Conservation (phyloP, 345 rosid genomes). For the Melaleuca alternifolia region DNA sequence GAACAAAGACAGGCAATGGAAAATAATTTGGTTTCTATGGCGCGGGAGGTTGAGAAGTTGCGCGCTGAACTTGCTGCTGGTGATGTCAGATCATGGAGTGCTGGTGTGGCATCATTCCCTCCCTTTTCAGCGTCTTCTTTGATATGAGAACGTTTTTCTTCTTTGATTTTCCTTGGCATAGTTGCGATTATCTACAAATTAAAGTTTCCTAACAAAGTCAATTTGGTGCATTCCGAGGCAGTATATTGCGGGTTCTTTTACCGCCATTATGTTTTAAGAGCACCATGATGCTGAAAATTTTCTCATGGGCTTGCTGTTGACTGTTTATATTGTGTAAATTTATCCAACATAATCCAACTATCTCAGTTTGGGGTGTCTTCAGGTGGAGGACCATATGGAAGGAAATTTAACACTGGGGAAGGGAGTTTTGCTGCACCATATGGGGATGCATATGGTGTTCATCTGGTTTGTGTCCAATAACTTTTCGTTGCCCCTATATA, state of each 20-base stretch:
- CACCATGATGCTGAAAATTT: neutral
- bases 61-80: conserved; percentile 65
- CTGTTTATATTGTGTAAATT: neutral
- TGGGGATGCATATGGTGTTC: conserved; percentile 57
- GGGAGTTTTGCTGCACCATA: conserved; percentile 50
- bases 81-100: conserved; percentile 61
- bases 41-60: conserved; percentile 93
- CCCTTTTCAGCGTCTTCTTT: conserved; percentile 1
- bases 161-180: neutral
- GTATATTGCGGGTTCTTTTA: neutral
- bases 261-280: neutral
- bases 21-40: conserved; percentile 91
- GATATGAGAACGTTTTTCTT: neutral
- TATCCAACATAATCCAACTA: neutral
- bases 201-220: neutral
- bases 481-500: neutral
- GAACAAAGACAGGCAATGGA: conserved; percentile 95
- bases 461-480: conserved; percentile 36
- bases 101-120: conserved; percentile 28
- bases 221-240: neutral
- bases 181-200: neutral
- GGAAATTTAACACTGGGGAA: conserved; percentile 37
- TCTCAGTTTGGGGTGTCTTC: conserved; percentile 8
- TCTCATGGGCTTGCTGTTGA: neutral
- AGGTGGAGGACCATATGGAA: conserved; percentile 65